Evolutionary conservation across 805 yeast genomes (phyloP), one percentile per base, ranked within the genome.

Genomic region (Saturnispora zaruensis): DNA sequence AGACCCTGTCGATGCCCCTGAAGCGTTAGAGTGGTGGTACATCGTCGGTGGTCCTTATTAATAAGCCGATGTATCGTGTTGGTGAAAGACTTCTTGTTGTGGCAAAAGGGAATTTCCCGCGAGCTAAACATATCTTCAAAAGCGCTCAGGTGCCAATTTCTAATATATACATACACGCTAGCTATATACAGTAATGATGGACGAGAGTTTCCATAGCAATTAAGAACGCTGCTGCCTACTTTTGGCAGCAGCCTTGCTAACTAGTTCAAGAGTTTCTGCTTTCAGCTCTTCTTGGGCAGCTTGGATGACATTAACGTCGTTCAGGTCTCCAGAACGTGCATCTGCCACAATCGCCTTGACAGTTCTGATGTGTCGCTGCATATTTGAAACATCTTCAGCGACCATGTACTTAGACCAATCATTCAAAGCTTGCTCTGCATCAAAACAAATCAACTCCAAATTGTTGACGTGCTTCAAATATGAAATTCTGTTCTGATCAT

Each of bases 401-500:
- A 46, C 51, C 20, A 68, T 53, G 34, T 36, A 58, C 9, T 53
- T 47, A 2, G 45, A 49, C 60, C 61, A 59, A 25, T 59, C 62
- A 5, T 45, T 45, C 5, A 68, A 26, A 0, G 68, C 70, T 49
- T 66, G 69, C 23, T 68, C 67, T 0, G 65, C 57, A 50, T 68
- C 72, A 55, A 66, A 68, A 21, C 62, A 56, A 6, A 68, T 59
- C 46, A 67, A 52, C 45, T 68, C 72, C 44, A 68, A 52, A 46
- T 68, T 85, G 82, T 84, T 87, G 60, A 95, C 95, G 58, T 74
- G 68, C 73, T 87, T 95, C 65, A 90, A 82, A 52, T 89, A 62
- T 23, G 59, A 57, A 40, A 61, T 41, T 28, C 52, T 59, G 14
- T 51, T 51, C 49, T 63, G 65, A 75, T 89, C 97, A 61, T 86